Base-by-base conservation (phyloP, 352 stramenopile genomes). In the Peronospora destructor region DNA sequence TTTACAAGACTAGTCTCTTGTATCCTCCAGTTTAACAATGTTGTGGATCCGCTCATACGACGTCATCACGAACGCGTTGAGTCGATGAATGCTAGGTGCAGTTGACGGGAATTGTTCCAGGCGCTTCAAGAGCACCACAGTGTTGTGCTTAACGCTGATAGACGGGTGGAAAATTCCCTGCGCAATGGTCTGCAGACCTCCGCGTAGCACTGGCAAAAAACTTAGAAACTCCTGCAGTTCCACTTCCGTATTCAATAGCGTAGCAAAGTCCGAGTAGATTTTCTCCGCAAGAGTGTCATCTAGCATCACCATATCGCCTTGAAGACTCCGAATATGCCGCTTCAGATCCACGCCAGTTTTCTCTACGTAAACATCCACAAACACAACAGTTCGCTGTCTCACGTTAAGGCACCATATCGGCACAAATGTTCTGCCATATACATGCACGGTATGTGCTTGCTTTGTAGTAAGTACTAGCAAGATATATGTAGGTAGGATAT, bases 131-230 rank as follows among this genome's bases (percentile, higher is more conserved):
- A 94, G 58, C 26, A 91, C 60, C 33, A 94, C 81, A 0, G 84
- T 92, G 56, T 94, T 94, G 68, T 92, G 77, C 61, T 94, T 92
- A 59, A 94, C 80, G 30, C 81, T 84, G 50, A 92, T 92, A 2
- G 76, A 91, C 19, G 79, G 52, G 53, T 94, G 84, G 42, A 91
- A 94, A 16, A 94, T 87, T 11, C 84, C 84, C 45, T 92, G 81
- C 6, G 84, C 84, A 45, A 94, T 75, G 1, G 77, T 80, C 49
- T 91, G 79, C 17, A 94, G 71, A 0, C 84, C 84, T 8, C 81
- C 84, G 13, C 80, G 73, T 6, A 85, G 69, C n/a, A 81, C 61
- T 9, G 84, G 84, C 35, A 94, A 56, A 44, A 84, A 86, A 42
- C 84, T 93, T 16, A 94, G 45, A 34, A 94, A 89, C 46, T 94